Evolutionary conservation across 2,329 filamentous ascomycete genomes (phyloP), one percentile per base, ranked within the genome.

Genomic region (Fusarium tupiense): DNA sequence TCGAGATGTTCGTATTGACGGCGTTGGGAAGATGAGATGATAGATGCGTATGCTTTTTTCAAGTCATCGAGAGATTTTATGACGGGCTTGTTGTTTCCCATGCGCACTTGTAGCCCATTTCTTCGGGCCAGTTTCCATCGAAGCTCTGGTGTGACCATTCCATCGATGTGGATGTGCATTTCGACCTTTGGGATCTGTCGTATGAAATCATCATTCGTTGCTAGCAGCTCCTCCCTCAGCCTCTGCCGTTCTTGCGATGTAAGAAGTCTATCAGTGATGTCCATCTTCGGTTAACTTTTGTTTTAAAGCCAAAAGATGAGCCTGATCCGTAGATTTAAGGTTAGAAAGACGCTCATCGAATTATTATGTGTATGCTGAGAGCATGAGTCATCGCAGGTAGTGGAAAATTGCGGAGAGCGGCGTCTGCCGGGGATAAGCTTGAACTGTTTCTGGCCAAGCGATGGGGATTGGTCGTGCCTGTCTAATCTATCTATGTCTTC

Each of bases 381-480:
- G 29, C 1, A 33, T 50, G 47, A 50, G 29, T 33, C 29, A 33
- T 33, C 47, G 7, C 8, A n/a, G 29, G 47, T 10, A 19, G 16
- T n/a, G 11, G 5, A 17, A 20, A 14, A 20, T 46, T 14, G 47
- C 29, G 47, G 47, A 50, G 47, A 50, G 29, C 47, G 47, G 47
- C 29, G 47, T 33, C 29, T 50, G 22, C 47, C 47, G 29, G 3
- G 22, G 16, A n/a, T 33, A 50, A n/a, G 22, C 47, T 33, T 50
- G 0, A 49, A 49, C 20, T 5, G 14, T 7, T 50, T 20, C 13
- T 50, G 16, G 47, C 16, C 26, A 22, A 19, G 20, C 22, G 11
- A n/a, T 19, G 16, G 7, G 22, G 22, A n/a, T n/a, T 9, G 8
- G 7, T 1, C 5, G 2, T 13, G 16, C 16, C 8, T 19, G 22